Percentiles rank a stretch among this genome's conserved stretches.
Conservation (phyloP, 2,329 filamentous ascomycete genomes). For the Zasmidium angulare region DNA sequence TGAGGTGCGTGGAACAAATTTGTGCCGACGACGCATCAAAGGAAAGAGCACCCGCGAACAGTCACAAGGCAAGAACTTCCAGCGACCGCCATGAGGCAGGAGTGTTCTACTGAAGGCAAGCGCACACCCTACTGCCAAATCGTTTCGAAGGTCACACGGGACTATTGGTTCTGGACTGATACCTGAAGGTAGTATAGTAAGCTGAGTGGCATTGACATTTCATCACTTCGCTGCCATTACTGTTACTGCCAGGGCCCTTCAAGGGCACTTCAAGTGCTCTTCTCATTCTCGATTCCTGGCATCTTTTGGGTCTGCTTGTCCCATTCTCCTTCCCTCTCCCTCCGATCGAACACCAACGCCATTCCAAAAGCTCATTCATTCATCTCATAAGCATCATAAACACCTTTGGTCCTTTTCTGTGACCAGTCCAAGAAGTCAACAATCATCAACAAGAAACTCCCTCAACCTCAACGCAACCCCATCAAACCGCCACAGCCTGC, state of each 20-base stretch:
- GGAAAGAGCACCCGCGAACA: neutral
- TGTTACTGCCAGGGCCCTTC: neutral
- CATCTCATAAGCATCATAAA: neutral
- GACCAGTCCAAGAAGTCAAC: too few relatives aligned
- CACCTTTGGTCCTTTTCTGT: too few relatives aligned
- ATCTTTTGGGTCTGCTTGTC: neutral
- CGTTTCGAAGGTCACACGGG: too few relatives aligned
- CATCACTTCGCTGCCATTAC: neutral
- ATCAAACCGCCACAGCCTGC: constrained; percentile 7
- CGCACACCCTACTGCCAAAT: too few relatives aligned
- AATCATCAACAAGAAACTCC: neutral
- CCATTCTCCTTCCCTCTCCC: neutral
- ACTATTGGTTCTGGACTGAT: too few relatives aligned
- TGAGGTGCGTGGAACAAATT: too few relatives aligned
- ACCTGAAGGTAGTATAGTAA: too few relatives aligned
- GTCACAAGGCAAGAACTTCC: too few relatives aligned
- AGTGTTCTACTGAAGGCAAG: too few relatives aligned
- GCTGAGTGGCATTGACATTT: neutral
- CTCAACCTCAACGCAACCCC: neutral
- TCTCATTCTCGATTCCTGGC: neutral
- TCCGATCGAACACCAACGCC: neutral
- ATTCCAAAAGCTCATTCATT: neutral
- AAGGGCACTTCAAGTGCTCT: neutral
- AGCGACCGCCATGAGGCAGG: too few relatives aligned
- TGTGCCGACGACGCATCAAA: too few relatives aligned